Evolutionary conservation across 2,329 filamentous ascomycete genomes (phyloP), one percentile per base, ranked within the genome.

Genomic region (Colletotrichum higginsianum): DNA sequence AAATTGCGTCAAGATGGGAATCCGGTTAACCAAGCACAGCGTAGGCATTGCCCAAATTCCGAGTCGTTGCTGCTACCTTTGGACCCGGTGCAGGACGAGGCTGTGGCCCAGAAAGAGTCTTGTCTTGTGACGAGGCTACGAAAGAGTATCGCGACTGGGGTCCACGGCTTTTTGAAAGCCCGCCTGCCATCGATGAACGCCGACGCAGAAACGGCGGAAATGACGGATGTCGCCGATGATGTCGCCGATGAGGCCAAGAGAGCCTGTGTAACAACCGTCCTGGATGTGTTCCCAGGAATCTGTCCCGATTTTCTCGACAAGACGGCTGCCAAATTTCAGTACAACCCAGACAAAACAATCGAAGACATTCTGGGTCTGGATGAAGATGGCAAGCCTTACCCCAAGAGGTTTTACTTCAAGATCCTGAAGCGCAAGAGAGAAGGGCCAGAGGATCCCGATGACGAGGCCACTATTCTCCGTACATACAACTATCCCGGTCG

Each of bases 281-380:
- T 80, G 11, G 56, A 67, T 5, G 58, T 86, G 11, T 86, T 88
- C 68, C 84, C 85, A 0, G 82, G 87, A 50, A 85, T 88, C 2
- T 86, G 84, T 68, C 79, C 76, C 0, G 71, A 80, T 0, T 84
- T 82, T 65, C 76, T 87, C 15, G 67, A 76, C 7, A 56, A 71
- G 5, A 66, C 82, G 5, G 77, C 77, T 3, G 42, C 64, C 0
- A 71, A 78, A 40, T 65, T 81, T 7, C 49, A 38, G 2, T 80
- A 82, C 70, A 62, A 81, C 49, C 18, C 79, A 2, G 75, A 80
- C 4, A 66, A 66, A 0, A 75, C 84, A 38, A 80, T 87, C 49
- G 75, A 78, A 49, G 58, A 75, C 38, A 80, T 88, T 16, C 73
- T 87, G 15, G 83, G 85, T 61, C 75, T 80, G 5, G 73, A 78